Base-by-base conservation (phyloP, 139 green algal species). In the Haematococcus lacustris region DNA sequence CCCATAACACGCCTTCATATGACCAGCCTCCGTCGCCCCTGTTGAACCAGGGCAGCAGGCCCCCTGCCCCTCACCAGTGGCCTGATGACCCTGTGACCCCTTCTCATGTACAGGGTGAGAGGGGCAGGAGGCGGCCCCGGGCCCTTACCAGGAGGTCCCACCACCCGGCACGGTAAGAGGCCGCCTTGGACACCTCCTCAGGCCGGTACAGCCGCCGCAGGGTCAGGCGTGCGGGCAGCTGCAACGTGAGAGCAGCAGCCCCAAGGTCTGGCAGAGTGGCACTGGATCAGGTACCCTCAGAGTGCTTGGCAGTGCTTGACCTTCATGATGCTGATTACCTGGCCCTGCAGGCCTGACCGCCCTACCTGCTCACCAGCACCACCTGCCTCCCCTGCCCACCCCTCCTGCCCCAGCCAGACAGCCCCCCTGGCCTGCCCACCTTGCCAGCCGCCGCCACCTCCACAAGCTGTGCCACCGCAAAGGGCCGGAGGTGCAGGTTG, bases 161-260 rank as follows among this genome's bases (percentile, higher is more conserved):
- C 61, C 85, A 93, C 40, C 78, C 71, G 1, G 87, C 71, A 1
- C 51, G 62, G 81, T 98, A 97, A 25, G 84, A 88, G 38, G 78
- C 13, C 21, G 97, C 88, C 4, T 32, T 7, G 38, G 61, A 80
- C 38, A 98, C 82, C 62, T 98, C 94, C 81, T 98, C 94, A 3
- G 94, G 91, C 1, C 94, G 85, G 73, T 88, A 96, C 78, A 95
- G 97, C n/a, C 89, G 85, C 57, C 78, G 71, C 74, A 98, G 71
- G 35, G 63, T 69, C 13, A 69, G 34, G 2, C 37, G 26, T 13
- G 63, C 6, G 35, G 63, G 67, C 67, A 50, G 9, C 64, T 70
- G 64, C 9, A n/a, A n/a, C n/a, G n/a, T n/a, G 21, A 68, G 13
- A 41, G 32, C 57, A 65, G 21, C 17, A 65, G 57, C 47, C 13